A percentile compares a stretch with the other conserved stretches of the same genome.
phyloP scores from a whole-genome alignment of 2,329 filamentous ascomycete genomes.

The Rhynchosporium agropyri region DNA sequence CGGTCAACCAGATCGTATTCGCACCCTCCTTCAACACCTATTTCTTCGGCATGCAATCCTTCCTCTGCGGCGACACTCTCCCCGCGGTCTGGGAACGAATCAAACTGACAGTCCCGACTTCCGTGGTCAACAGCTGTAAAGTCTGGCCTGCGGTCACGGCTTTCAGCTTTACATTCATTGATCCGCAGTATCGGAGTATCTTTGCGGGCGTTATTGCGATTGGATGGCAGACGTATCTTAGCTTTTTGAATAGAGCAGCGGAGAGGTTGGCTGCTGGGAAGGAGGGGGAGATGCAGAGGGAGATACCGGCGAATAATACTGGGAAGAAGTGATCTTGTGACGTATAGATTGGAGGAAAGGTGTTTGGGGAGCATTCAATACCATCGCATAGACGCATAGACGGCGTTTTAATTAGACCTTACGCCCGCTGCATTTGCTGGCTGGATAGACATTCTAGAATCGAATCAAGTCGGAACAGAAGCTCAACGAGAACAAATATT shows the following conservation, averaged over 20 bases:
- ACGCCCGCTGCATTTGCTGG: too few species aligned
- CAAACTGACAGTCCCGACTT: constrained; percentile 73
- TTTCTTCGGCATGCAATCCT: constrained; percentile 80
- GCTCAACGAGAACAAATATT: too few species aligned
- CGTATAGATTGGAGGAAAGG: neutral
- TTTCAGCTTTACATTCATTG: constrained; percentile 83
- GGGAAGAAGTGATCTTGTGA: neutral
- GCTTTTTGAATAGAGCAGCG: constrained; percentile 74
- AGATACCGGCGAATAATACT: neutral
- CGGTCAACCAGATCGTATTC: constrained; percentile 78
- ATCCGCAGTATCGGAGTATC: constrained; percentile 76
- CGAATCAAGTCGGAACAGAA: too few species aligned
- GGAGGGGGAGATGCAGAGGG: neutral
- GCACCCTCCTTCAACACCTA: constrained; percentile 82
- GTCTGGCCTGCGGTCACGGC: constrained; percentile 88
- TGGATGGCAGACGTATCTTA: constrained; percentile 91
- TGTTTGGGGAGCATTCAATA: neutral
- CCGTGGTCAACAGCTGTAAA: constrained; percentile 78
- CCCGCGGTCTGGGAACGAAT: constrained; percentile 70
- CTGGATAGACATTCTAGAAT: too few species aligned
- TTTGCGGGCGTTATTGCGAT: constrained; percentile 81
- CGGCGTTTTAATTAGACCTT: neutral
- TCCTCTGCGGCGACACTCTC: constrained; percentile 69
- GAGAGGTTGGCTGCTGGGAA: constrained; percentile 54
- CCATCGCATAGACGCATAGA: neutral